Conservation (phyloP, 2,329 filamentous ascomycete species). For the Xylaria sp. region DNA sequence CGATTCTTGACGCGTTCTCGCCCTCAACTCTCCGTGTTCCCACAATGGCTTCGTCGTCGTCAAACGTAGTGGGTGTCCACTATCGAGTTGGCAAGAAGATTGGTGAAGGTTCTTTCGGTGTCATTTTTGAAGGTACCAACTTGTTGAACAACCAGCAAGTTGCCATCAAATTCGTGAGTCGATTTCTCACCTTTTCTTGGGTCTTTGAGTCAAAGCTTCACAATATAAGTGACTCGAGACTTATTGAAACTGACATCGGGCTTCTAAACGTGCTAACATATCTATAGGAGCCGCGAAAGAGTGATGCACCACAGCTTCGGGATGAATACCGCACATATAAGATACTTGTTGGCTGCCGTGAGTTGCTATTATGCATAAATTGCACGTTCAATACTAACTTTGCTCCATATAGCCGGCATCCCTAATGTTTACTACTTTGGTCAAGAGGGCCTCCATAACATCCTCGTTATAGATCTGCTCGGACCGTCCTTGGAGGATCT, state of each 20-base stretch:
- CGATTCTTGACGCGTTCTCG: slow-evolving; percentile 31
- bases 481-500: slow-evolving; percentile 95
- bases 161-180: slow-evolving; percentile 96
- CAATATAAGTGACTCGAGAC: background rate
- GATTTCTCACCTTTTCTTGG: slow-evolving; percentile 6
- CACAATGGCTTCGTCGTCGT: slow-evolving; percentile 86
- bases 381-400: slow-evolving; percentile 39
- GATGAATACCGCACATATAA: slow-evolving; percentile 99
- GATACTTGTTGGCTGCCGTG: slow-evolving; percentile 98
- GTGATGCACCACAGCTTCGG: slow-evolving; percentile 94
- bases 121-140: slow-evolving; percentile 99
- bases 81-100: slow-evolving; percentile 99
- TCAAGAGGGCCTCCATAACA: slow-evolving; percentile 98
- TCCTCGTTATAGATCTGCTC: slow-evolving; percentile 95
- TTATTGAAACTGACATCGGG: background rate
- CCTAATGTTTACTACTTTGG: slow-evolving; percentile 99
- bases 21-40: slow-evolving; percentile 21
- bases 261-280: slow-evolving; percentile 20
- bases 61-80: slow-evolving; percentile 98
- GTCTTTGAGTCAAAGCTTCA: background rate
- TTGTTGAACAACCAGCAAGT: slow-evolving; percentile 99
- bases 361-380: slow-evolving; percentile 59
- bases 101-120: slow-evolving; percentile 97
- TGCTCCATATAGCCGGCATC: slow-evolving; percentile 78
- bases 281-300: slow-evolving; percentile 91